A percentile compares a stretch with the other conserved stretches of the same genome.
Conservation (phyloP, 768 basidiomycete species). For the Plicaturopsis crispa region DNA sequence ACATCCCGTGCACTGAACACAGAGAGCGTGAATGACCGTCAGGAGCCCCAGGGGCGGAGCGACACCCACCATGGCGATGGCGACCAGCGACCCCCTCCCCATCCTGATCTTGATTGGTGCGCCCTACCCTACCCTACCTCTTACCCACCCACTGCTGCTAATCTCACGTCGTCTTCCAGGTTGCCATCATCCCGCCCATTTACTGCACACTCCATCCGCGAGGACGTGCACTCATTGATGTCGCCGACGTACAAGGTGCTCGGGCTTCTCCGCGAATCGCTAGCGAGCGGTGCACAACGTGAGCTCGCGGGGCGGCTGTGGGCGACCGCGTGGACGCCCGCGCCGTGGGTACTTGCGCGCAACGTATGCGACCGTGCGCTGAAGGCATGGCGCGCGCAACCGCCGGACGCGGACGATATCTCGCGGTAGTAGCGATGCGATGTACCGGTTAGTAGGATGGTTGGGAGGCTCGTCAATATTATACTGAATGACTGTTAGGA, state of each 20-base stretch:
- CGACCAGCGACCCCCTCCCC: conserved; percentile 26
- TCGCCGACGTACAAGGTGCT: conserved; percentile 48
- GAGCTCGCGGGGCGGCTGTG: conserved; percentile 50
- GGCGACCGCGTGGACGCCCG: conserved; percentile 57
- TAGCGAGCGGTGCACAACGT: conserved; percentile 49
- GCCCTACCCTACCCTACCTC: conserved; percentile 21
- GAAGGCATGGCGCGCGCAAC: conserved; percentile 30
- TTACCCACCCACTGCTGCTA: neutral
- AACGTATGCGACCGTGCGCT: conserved; percentile 31
- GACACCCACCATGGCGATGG: conserved; percentile 41
- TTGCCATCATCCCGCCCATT: conserved; percentile 48
- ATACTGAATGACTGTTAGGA: too few relatives aligned
- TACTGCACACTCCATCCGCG: conserved; percentile 47
- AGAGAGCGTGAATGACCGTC: conserved; percentile 43
- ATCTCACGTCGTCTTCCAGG: conserved; percentile 1
- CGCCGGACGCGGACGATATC: too few relatives aligned
- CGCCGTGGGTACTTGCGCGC: conserved; percentile 43
- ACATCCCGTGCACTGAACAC: conserved; percentile 27
- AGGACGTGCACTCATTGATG: conserved; percentile 47
- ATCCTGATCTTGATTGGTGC: conserved; percentile 31
- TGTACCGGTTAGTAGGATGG: too few relatives aligned
- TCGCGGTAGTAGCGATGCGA: too few relatives aligned
- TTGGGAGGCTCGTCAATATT: too few relatives aligned
- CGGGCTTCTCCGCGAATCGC: conserved; percentile 41
- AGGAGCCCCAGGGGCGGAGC: conserved; percentile 46